These are phyloP conservation scores for Phytophthora palmivora DNA, from an alignment of 352 stramenopile species.

Conservation along the genomic window DNA sequence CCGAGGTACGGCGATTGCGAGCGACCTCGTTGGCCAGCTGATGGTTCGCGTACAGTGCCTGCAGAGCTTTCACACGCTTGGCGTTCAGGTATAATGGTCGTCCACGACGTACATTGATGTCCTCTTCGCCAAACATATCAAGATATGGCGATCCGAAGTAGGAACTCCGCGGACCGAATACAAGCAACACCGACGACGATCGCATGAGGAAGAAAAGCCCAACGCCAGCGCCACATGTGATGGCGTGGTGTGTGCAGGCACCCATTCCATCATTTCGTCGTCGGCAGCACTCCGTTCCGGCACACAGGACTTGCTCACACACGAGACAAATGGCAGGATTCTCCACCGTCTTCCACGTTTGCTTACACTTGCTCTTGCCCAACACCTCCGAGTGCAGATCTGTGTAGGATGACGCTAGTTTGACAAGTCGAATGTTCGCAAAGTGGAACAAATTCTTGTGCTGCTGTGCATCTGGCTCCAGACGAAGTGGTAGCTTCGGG, in stretches of 20 bases:
- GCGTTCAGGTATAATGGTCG: conserved; percentile 78
- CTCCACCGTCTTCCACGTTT: conserved; percentile 76
- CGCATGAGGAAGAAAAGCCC: conserved; percentile 87
- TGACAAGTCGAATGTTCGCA: conserved; percentile 70
- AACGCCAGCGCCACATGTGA: conserved; percentile 73
- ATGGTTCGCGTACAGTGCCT: conserved; percentile 81
- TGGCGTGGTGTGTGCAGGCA: conserved; percentile 77
- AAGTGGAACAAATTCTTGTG: conserved; percentile 56
- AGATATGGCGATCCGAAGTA: conserved; percentile 90
- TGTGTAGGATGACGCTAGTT: conserved; percentile 74
- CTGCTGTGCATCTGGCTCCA: conserved; percentile 44
- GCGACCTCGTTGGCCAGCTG: conserved; percentile 83
- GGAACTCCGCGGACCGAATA: conserved; percentile 76
- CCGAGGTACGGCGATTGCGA: conserved; percentile 83
- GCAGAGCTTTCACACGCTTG: conserved; percentile 76
- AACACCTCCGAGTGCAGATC: conserved; percentile 80
- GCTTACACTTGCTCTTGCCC: conserved; percentile 74
- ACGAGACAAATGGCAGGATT: conserved; percentile 84
- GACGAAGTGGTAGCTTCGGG: conserved; percentile 61
- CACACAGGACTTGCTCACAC: conserved; percentile 82
- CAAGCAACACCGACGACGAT: conserved; percentile 77
- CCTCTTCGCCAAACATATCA: conserved; percentile 91
- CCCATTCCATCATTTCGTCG: conserved; percentile 72
- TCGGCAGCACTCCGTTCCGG: conserved; percentile 83
- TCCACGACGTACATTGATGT: conserved; percentile 82